These are phyloP conservation scores for Xanthoparmelia taractica DNA, from an alignment of 495 filamentous ascomycete genomes.

Conservation along the genomic window DNA sequence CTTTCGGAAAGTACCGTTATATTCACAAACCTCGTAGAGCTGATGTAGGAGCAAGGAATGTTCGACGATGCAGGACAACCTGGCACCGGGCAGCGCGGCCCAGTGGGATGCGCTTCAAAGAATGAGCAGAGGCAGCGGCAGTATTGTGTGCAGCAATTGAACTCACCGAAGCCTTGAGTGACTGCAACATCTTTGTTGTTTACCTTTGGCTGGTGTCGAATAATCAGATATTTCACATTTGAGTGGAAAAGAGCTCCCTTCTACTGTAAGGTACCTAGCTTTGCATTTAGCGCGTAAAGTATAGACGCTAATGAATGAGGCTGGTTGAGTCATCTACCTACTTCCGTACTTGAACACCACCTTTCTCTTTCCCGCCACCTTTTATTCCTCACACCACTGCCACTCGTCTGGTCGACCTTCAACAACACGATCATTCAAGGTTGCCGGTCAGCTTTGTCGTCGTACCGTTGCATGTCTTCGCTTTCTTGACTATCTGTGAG, in stretches of 20 bases:
- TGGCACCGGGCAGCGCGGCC: constrained; percentile 69
- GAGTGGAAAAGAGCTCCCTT: not conserved
- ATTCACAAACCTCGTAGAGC: constrained; percentile 59
- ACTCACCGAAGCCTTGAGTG: constrained; percentile 57
- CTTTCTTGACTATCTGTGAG: constrained; percentile 30
- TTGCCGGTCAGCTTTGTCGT: constrained; percentile 22
- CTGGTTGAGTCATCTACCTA: constrained; percentile 10
- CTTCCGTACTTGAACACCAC: not conserved
- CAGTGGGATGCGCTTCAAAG: constrained; percentile 67
- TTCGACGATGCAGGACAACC: constrained; percentile 60
- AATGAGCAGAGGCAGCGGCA: constrained; percentile 20
- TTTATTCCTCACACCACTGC: constrained; percentile 14
- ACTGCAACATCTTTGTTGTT: constrained; percentile 44
- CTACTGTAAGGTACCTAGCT: not conserved
- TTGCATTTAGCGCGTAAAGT: not conserved
- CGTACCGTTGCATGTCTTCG: constrained; percentile 16
- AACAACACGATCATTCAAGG: constrained; percentile 21
- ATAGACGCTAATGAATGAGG: constrained; percentile 2
- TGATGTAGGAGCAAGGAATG: constrained; percentile 71
- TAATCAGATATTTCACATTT: not conserved
- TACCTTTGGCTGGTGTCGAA: not conserved
- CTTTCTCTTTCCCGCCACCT: constrained; percentile 4
- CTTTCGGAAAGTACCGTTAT: not conserved
- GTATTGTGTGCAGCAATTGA: constrained; percentile 17
- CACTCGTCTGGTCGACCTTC: constrained; percentile 20